These are phyloP conservation scores for Pythium oligandrum DNA, from an alignment of 352 stramenopile genomes.

Conservation along the genomic window DNA sequence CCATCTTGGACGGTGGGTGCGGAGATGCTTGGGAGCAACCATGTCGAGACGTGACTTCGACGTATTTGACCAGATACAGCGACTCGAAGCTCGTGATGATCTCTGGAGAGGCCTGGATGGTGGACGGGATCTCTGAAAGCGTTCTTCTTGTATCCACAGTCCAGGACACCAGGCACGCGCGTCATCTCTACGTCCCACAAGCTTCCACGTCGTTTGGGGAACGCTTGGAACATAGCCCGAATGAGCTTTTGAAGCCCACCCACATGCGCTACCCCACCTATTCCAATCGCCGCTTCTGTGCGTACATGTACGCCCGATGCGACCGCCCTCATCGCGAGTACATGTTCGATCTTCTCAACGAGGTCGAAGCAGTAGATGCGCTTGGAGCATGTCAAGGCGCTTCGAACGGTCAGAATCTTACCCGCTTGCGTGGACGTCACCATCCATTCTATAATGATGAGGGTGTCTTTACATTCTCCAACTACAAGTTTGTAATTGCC, in stretches of 20 bases:
- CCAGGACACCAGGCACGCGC: not conserved
- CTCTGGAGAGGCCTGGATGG: slow-evolving; percentile 20
- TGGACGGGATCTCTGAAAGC: slow-evolving; percentile 22
- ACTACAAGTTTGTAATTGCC: slow-evolving; percentile 64
- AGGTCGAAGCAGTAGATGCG: slow-evolving; percentile 38
- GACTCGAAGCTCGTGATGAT: slow-evolving; percentile 25
- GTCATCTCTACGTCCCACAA: slow-evolving; percentile 20
- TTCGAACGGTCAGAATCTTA: not conserved
- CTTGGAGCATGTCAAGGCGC: slow-evolving; percentile 33
- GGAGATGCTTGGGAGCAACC: not conserved
- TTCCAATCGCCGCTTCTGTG: slow-evolving; percentile 28
- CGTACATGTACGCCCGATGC: slow-evolving; percentile 49
- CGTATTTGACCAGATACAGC: not conserved
- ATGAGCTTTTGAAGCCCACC: slow-evolving; percentile 17
- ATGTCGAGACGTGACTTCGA: slow-evolving; percentile 6
- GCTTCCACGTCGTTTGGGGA: slow-evolving; percentile 44
- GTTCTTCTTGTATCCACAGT: slow-evolving; percentile 28
- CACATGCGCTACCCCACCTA: too few relatives aligned
- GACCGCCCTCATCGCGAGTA: slow-evolving; percentile 44
- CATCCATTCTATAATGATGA: slow-evolving; percentile 33
- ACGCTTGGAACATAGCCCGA: slow-evolving; percentile 19
- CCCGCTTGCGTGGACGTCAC: slow-evolving; percentile 2
- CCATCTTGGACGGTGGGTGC: slow-evolving; percentile 14
- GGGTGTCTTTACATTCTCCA: slow-evolving; percentile 25
- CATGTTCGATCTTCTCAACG: slow-evolving; percentile 45